Evolutionary conservation across 2,329 filamentous ascomycete species (phyloP), one percentile per base, ranked within the genome.

Genomic region (Ascomycota sp.): DNA sequence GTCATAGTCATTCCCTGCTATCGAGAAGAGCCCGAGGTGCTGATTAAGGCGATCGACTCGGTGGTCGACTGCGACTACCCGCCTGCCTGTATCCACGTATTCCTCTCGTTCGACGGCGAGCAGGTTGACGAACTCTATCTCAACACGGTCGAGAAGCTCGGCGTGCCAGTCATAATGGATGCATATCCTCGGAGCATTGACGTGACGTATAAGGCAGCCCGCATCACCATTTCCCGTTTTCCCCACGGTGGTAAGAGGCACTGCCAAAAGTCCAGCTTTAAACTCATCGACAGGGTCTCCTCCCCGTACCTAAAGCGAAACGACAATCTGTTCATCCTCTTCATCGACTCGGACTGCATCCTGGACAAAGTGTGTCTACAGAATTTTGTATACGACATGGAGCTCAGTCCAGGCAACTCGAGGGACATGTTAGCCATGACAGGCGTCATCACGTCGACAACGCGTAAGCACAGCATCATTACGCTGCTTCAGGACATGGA

Each of bases 351-450:
- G 0, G 86, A 95, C 49, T 95, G 89, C 52, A 89, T 94, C 36
- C 61, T 95, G 29, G 86, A 95, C 56, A 69, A 73, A 34, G 71
- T 85, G 25, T 95, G 86, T 48, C 69, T 95, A 35, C 86, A 94
- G 48, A 95, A 94, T 51, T 95, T 95, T 53, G 80, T 95, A 57
- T 94, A 89, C 52, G 86, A 95, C 48, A 95, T 95, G 89, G 83
- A 95, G 52, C 62, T 95, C 35, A 93, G 86, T 51, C 86, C 86
- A 1, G 85, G 85, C 32, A 92, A 85, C 55, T 73, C 79, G 46
- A 72, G 75, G 46, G 81, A 91, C 48, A 94, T 93, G 81, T 63
- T 95, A 45, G 86, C 86, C 31, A 94, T 94, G 82, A 95, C 86
- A 10, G 86, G 86, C 21, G 80, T 95, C 45, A 95, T 95, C 45